A percentile compares a stretch with the other conserved stretches of the same genome.
phyloP scores from a whole-genome alignment of 306 rosid genomes.

The Castanea mollissima region DNA sequence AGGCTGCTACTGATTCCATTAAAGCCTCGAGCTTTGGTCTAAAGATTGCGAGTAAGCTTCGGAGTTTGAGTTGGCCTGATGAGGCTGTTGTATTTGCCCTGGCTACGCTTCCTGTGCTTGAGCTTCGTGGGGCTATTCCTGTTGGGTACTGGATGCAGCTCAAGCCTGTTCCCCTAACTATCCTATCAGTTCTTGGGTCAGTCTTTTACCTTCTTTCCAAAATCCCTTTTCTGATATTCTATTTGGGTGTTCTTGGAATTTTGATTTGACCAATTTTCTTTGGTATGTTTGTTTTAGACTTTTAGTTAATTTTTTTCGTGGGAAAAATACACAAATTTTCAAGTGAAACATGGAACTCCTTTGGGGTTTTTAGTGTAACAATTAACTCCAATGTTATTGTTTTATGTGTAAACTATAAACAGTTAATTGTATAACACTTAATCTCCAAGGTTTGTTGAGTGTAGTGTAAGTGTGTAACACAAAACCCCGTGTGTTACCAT shows the following conservation, averaged over 20 bases:
- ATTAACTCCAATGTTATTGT: no score
- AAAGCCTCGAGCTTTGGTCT: slow-evolving; percentile 82
- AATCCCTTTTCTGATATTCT: neutral
- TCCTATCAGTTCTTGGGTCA: slow-evolving; percentile 75
- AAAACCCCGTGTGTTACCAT: no score
- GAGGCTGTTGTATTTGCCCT: slow-evolving; percentile 81
- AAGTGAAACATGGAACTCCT: no score
- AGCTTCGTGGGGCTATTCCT: slow-evolving; percentile 97
- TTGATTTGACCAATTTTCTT: slow-evolving; percentile 13
- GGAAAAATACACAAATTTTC: no score
- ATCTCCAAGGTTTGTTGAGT: no score
- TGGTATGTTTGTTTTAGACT: neutral
- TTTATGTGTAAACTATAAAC: no score
- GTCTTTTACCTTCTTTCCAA: slow-evolving; percentile 15
- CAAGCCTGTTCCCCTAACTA: slow-evolving; percentile 53
- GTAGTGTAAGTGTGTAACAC: no score
- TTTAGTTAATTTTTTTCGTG: neutral
- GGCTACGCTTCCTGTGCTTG: slow-evolving; percentile 88
- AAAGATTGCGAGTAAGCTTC: slow-evolving; percentile 60
- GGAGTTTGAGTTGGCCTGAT: slow-evolving; percentile 71
- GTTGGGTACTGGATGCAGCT: slow-evolving; percentile 96
- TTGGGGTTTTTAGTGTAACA: no score
- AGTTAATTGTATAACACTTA: no score
- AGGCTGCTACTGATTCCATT: slow-evolving; percentile 77
- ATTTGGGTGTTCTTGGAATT: neutral